phyloP scores from a whole-genome alignment of 805 yeast genomes.

The Yarrowia sp. region DNA sequence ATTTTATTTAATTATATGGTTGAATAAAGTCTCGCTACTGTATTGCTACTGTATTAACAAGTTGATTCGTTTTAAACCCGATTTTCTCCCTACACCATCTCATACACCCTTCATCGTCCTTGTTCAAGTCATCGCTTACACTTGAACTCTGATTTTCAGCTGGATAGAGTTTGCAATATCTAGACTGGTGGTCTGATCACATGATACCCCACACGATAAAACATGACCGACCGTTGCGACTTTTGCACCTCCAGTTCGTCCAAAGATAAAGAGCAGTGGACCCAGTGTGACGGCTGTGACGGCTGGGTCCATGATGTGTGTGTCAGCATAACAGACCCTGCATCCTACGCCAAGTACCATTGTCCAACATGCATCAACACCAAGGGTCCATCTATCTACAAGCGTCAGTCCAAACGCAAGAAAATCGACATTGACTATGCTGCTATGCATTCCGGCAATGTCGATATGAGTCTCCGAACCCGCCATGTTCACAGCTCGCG shows the following conservation, averaged over 20 bases:
- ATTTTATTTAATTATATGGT: no score
- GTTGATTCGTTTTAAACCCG: no score
- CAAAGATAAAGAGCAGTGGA: constrained; percentile 52
- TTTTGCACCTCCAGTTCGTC: constrained; percentile 12
- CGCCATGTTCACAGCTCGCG: constrained; percentile 48
- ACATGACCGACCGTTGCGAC: constrained; percentile 28
- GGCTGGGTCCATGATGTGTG: constrained; percentile 64
- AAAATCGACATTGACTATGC: constrained; percentile 70
- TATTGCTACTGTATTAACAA: no score
- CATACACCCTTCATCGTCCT: no score
- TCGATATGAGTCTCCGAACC: constrained; percentile 43
- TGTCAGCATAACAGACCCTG: constrained; percentile 51
- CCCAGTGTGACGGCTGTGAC: constrained; percentile 61
- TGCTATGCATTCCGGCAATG: constrained; percentile 43
- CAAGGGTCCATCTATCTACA: constrained; percentile 59
- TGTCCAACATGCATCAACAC: constrained; percentile 57
- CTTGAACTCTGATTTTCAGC: constrained; percentile 3
- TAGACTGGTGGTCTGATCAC: constrained; percentile 12
- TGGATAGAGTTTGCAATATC: constrained; percentile 10
- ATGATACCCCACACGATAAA: constrained; percentile 20
- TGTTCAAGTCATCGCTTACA: no score
- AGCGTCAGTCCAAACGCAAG: constrained; percentile 63
- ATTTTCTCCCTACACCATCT: no score
- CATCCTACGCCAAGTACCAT: constrained; percentile 57
- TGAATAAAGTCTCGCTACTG: no score